These are phyloP conservation scores for Diospyros kaki DNA, from an alignment of 148 eudicot species.

Conservation along the genomic window DNA sequence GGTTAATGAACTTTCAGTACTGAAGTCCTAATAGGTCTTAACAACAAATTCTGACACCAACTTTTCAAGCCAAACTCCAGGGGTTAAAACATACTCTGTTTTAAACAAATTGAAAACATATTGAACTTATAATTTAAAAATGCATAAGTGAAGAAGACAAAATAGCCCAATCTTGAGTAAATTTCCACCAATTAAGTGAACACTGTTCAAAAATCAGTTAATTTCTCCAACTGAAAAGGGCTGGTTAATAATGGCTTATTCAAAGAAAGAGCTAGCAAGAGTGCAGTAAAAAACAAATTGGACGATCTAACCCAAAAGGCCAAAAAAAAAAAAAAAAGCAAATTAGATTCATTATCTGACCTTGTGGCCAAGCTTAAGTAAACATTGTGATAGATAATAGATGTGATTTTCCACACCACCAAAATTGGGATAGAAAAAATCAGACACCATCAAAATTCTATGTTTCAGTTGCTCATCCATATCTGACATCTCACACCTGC, in stretches of 20 bases:
- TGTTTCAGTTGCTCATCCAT: slow-evolving; percentile 44
- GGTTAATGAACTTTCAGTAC: too few relatives aligned
- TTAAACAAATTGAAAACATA: too few relatives aligned
- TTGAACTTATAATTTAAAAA: background rate
- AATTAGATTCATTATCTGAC: slow-evolving; percentile 27
- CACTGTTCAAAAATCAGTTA: background rate
- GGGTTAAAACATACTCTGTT: too few relatives aligned
- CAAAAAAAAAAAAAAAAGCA: background rate
- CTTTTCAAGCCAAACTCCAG: too few relatives aligned
- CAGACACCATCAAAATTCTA: slow-evolving; percentile 87
- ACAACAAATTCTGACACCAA: too few relatives aligned
- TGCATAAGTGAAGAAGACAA: background rate
- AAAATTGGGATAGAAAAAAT: slow-evolving; percentile 93
- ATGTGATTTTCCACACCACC: slow-evolving; percentile 97
- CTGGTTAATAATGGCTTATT: background rate
- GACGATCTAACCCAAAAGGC: too few relatives aligned
- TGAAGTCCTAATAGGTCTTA: too few relatives aligned
- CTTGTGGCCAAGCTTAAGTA: slow-evolving; percentile 94
- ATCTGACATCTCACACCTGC: slow-evolving; percentile 14
- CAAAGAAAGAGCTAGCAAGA: background rate
- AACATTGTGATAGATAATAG: slow-evolving; percentile 87
- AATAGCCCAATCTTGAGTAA: background rate
- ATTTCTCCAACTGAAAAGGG: background rate
- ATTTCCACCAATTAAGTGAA: background rate
- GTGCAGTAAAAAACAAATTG: background rate